Evolutionary conservation across 176 grass and related monocot genomes (phyloP).

Genomic region (Oryza australiensis): DNA sequence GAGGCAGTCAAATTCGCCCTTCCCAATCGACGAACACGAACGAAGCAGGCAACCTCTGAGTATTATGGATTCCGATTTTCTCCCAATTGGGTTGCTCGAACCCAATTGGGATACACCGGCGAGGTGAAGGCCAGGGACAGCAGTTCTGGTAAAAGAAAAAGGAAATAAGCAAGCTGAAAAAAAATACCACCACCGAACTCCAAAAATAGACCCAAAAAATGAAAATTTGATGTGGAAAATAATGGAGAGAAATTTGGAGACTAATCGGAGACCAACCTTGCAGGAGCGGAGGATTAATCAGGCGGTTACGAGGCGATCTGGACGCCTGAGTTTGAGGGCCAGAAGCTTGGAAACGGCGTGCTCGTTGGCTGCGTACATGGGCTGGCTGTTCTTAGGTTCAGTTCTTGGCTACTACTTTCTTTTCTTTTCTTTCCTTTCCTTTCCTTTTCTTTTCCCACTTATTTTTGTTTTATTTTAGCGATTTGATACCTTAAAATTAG

Average conservation of each 20-base stretch:
- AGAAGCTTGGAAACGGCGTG: conserved; percentile 40
- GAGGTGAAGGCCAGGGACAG: conserved; percentile 46
- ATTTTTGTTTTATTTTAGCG: not conserved
- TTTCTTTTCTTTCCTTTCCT: not conserved
- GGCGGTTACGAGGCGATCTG: conserved; percentile 48
- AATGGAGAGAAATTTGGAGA: conserved; percentile 38
- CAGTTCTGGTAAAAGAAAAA: conserved; percentile 49
- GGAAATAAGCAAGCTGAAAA: conserved; percentile 20
- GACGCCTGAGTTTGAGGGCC: conserved; percentile 12
- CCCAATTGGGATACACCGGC: conserved; percentile 55
- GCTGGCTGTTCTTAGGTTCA: conserved; percentile 30
- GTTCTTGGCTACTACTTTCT: conserved; percentile 23
- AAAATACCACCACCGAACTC: conserved; percentile 45
- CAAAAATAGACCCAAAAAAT: conserved; percentile 50
- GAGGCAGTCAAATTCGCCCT: conserved; percentile 25
- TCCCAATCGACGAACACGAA: conserved; percentile 49
- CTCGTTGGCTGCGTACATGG: conserved; percentile 25
- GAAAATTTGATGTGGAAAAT: conserved; percentile 21
- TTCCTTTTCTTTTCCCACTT: not conserved
- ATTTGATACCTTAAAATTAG: conserved; percentile 19
- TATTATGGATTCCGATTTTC: conserved; percentile 41
- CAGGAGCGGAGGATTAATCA: conserved; percentile 41
- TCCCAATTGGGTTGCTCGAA: conserved; percentile 55
- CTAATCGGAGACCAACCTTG: conserved; percentile 51
- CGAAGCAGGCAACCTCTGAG: conserved; percentile 28